Evolutionary conservation across 106 monocot genomes (phyloP).

Genomic region (Narthecium ossifragum): DNA sequence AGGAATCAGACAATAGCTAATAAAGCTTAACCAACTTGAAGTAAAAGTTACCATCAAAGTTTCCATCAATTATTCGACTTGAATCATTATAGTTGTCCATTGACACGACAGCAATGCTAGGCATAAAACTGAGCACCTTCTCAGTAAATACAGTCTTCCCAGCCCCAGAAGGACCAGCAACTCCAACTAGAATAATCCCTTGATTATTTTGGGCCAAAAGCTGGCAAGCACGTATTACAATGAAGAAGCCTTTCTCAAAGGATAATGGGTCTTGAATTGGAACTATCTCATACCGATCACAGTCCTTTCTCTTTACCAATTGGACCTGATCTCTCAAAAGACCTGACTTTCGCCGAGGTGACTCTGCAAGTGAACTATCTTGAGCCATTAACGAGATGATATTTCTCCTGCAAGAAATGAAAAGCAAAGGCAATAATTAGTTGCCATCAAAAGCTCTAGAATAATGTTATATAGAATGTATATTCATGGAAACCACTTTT

Average conservation of each 20-base stretch:
- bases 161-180: constrained; percentile 97
- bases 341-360: constrained; percentile 58
- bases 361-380: constrained; percentile 41
- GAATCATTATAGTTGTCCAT: constrained; percentile 98
- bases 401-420: constrained; percentile 3
- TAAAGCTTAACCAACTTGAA: too few relatives aligned
- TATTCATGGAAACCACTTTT: too few relatives aligned
- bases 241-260: constrained; percentile 94
- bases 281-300: constrained; percentile 68
- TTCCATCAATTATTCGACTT: constrained; percentile 92
- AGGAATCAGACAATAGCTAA: too few relatives aligned
- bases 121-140: constrained; percentile 92
- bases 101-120: constrained; percentile 79
- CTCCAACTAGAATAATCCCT: constrained; percentile 79
- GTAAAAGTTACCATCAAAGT: constrained; percentile 95
- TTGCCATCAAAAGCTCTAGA: not conserved
- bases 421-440: not conserved
- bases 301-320: constrained; percentile 67
- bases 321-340: constrained; percentile 93
- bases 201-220: constrained; percentile 81
- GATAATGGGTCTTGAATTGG: constrained; percentile 77
- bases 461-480: too few relatives aligned
- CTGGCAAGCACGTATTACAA: constrained; percentile 94
- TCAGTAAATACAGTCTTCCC: constrained; percentile 97
- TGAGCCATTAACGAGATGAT: constrained; percentile 48